Conservation (phyloP, 495 filamentous ascomycete genomes). For the Penicillium macrosclerotiorum region DNA sequence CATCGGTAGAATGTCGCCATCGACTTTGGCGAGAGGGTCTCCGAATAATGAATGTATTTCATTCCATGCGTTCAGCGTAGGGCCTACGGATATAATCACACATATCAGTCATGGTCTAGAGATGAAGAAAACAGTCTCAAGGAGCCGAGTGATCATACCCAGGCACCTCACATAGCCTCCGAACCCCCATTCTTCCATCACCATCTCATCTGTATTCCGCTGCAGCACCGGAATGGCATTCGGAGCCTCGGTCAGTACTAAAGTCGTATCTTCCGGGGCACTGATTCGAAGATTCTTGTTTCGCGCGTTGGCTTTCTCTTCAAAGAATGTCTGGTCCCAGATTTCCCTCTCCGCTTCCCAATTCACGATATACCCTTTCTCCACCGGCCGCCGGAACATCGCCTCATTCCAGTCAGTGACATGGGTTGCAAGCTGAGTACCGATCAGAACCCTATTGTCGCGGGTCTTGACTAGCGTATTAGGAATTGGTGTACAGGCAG, state of each 20-base stretch:
- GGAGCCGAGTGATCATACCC: no score
- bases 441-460: conserved; percentile 73
- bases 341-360: conserved; percentile 97
- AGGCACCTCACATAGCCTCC: conserved; percentile 74
- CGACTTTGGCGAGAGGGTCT: conserved; percentile 34
- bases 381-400: conserved; percentile 82
- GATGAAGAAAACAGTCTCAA: no score
- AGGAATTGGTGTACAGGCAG: conserved; percentile 66
- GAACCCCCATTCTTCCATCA: conserved; percentile 99
- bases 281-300: conserved; percentile 35
- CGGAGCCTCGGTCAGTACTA: conserved; percentile 88
- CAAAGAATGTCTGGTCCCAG: conserved; percentile 89
- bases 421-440: conserved; percentile 67
- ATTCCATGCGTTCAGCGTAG: conserved; percentile 82
- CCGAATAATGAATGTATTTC: conserved; percentile 65
- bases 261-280: conserved; percentile 68
- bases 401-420: conserved; percentile 90
- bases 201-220: conserved; percentile 88
- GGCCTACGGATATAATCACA: conserved; percentile 39
- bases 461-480: conserved; percentile 87
- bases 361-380: conserved; percentile 93
- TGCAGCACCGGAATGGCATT: conserved; percentile 80
- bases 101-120: not conserved
- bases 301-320: conserved; percentile 58
- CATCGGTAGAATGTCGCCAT: conserved; percentile 50